Evolutionary conservation across 345 rosid species (phyloP).

Genomic region (Euphorbia pulcherrima): DNA sequence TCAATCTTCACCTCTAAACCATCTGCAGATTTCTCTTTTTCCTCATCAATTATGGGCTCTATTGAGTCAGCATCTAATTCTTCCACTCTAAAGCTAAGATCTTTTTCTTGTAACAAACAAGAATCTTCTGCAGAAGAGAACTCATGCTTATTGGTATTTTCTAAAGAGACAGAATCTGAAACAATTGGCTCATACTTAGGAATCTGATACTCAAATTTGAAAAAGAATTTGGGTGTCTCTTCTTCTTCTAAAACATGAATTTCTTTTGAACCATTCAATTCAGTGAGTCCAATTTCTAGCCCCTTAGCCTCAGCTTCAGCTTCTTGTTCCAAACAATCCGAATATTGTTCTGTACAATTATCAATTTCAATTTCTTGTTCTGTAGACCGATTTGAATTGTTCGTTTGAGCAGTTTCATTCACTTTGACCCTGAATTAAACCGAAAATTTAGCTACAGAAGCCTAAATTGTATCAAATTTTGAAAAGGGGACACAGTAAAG

Average conservation of each 20-base stretch:
- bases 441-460: neutral
- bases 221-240: constrained; percentile 43
- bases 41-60: constrained; percentile 20
- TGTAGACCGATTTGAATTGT: constrained; percentile 17
- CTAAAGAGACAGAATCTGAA: constrained; percentile 21
- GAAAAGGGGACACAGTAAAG: neutral
- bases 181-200: constrained; percentile 20
- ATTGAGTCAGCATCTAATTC: constrained; percentile 29
- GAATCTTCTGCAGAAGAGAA: constrained; percentile 29
- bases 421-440: constrained; percentile 26
- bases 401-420: constrained; percentile 19
- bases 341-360: neutral
- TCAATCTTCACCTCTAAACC: constrained; percentile 19
- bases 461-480: neutral
- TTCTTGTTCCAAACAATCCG: constrained; percentile 17
- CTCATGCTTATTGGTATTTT: constrained; percentile 40
- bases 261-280: constrained; percentile 16
- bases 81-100: constrained; percentile 35
- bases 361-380: neutral
- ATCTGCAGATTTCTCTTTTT: constrained; percentile 13
- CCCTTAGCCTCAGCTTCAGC: constrained; percentile 20
- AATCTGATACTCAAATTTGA: constrained; percentile 70
- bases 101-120: constrained; percentile 38
- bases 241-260: constrained; percentile 17
- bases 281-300: constrained; percentile 12